Conservation (phyloP, 495 filamentous ascomycete genomes). For the Trichoderma reesei region DNA sequence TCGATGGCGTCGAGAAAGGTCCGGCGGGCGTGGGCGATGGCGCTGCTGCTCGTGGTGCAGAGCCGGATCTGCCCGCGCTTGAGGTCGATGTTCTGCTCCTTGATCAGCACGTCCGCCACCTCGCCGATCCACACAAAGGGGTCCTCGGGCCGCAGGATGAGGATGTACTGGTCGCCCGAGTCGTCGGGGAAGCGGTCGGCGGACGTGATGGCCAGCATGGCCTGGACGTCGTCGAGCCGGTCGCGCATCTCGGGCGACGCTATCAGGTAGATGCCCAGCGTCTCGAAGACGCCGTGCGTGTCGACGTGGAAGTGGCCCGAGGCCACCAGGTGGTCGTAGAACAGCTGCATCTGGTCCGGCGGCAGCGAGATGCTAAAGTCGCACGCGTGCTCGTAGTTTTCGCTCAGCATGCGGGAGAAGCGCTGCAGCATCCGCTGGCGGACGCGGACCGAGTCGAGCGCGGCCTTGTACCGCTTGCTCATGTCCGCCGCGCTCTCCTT, state of each 20-base stretch:
- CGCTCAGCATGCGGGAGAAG: slow-evolving; percentile 78
- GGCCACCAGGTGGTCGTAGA: slow-evolving; percentile 73
- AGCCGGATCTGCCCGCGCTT: slow-evolving; percentile 80
- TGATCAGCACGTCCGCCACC: slow-evolving; percentile 55
- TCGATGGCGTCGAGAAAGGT: slow-evolving; percentile 68
- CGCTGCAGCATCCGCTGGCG: slow-evolving; percentile 70
- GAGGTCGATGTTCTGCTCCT: slow-evolving; percentile 73
- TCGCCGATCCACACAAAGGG: slow-evolving; percentile 76
- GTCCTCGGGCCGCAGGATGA: slow-evolving; percentile 75
- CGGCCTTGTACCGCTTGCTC: slow-evolving; percentile 92
- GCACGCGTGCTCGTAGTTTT: slow-evolving; percentile 90
- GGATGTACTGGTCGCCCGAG: slow-evolving; percentile 63
- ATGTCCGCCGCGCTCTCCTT: slow-evolving; percentile 80
- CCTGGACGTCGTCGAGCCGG: slow-evolving; percentile 67
- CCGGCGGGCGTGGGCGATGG: slow-evolving; percentile 63
- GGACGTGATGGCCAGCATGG: slow-evolving; percentile 79
- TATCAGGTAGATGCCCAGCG: slow-evolving; percentile 71
- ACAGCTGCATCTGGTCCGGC: slow-evolving; percentile 52
- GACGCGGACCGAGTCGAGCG: slow-evolving; percentile 88
- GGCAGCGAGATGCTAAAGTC: slow-evolving; percentile 78
- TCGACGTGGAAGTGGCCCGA: slow-evolving; percentile 81
- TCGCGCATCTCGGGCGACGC: slow-evolving; percentile 70
- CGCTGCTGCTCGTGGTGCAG: slow-evolving; percentile 78
- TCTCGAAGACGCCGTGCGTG: slow-evolving; percentile 47
- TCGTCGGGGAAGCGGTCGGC: slow-evolving; percentile 71